Evolutionary conservation across 257 asterid genomes (phyloP), one percentile per base, ranked within the genome.

Genomic region (Solanum ossicruentum): DNA sequence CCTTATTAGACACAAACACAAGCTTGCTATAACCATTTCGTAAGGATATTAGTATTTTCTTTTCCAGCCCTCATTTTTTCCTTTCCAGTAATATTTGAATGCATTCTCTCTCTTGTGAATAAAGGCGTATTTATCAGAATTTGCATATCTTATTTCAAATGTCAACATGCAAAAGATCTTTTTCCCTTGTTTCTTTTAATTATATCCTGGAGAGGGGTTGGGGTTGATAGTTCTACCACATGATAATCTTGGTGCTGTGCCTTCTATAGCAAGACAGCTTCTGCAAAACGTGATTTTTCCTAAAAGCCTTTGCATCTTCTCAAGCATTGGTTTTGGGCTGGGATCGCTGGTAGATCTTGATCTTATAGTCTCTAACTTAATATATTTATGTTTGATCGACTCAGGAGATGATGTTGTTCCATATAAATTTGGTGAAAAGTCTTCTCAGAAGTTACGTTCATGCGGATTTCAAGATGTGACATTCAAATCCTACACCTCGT

Each of bases 321-420:
- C 47, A 3, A 15, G 47, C 49, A 67, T 67, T 32, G 45, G 7
- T 28, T 65, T 26, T 23, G 41, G 32, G 41, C 18, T 63, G 57
- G 39, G 21, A n/a, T 45, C 2, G 6, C n/a, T 8, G 81, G n/a
- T 73, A 43, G 56, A 73, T 75, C 81, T 15, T 72, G 71, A 65
- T 71, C 55, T 26, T 26, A 63, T 8, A 36, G 21, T 49, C 43
- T 49, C 43, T 60, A 20, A 45, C 55, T 32, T 82, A n/a, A 18
- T 43, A n/a, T 71, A n/a, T 45, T 16, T 26, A n/a, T 47, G 54
- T 85, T 72, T 88, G 52, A 87, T 81, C 81, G 47, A 87, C 88
- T 90, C 98, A 93, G 98, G 89, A 80, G 98, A 94, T 81, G 96
- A 94, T 8, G 98, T 93, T 2, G 97, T 93, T 84, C 88, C 95